Base-by-base conservation (phyloP, 225 moss, liverwort and hornwort genomes). In the Takakia lepidozioides region DNA sequence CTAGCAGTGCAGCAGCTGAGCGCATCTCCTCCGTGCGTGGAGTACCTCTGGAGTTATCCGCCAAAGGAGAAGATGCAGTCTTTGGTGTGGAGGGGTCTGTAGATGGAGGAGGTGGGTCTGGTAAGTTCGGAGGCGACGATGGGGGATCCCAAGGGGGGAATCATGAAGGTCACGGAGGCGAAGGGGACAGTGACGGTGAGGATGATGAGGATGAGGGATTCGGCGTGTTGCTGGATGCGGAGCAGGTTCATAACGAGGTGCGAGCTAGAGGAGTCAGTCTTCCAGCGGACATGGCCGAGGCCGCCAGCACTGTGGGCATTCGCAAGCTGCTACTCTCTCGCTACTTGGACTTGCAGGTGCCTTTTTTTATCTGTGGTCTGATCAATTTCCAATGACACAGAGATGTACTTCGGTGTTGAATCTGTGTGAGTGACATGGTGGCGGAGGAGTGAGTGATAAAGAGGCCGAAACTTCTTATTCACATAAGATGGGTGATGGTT, bases 231-330 rank as follows among this genome's bases (percentile, higher is more conserved):
- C 56, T 95, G 19, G 72, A 83, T 40, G 76, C 75, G 57, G 90
- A 90, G 62, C 82, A 88, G 68, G 87, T 90, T 8, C 70, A 55
- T 3, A 67, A 69, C 39, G 83, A 88, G 61, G 10, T 88, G 20
- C 72, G 80, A 49, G 42, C 64, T 1, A 40, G 43, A 14, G 87
- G 87, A 16, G 38, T 83, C 17, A 57, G 52, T 8, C 68, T 95
- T 3, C 95, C 95, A 15, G 46, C 73, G 5, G 95, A 95, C 27
- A 95, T 95, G 95, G 70, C 80, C 1, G 82, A 84, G 43, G 84
- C 84, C 16, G 90, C 90, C 7, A 80, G 50, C 27, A 75, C 82
- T 3, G 76, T 71, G 4, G 95, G 95, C 2, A 73, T 95, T 3
- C 82, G 90, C 48, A 71, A 82, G 47, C 64, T 95, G 11, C 67